Base-by-base conservation (phyloP, 2,329 filamentous ascomycete species). In the Phialocephala sp. region DNA sequence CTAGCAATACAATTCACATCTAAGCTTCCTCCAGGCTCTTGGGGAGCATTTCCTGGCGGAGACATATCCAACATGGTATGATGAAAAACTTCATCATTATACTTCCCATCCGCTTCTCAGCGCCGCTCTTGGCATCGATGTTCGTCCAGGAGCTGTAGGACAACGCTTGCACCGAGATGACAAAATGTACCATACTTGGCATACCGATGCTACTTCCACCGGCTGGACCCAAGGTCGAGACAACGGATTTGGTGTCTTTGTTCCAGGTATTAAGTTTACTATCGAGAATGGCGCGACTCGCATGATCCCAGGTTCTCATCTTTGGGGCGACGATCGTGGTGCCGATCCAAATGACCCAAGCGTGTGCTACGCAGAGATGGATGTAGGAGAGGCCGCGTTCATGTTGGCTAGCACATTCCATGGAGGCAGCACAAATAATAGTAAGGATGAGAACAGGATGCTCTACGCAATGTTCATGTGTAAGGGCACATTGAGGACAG, bases 381-480 rank as follows among this genome's bases (percentile, higher is more conserved):
- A 66, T 11, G 61, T 68, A 41, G 69, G 69, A 1, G 64, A 67
- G 47, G 69, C 66, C 3, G 62, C 65, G 6, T 69, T 68, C 62
- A 69, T 71, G 56, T 55, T 69, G 15, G 63, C 63, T 36, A 64
- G 63, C 27, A 66, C 61, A 18, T 71, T 67, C 39, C 69, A 71
- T 56, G 66, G 66, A 4, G 66, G 64, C 14, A 66, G 68, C 20
- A 63, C 64, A 11, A 70, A 70, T 20, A 59, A 43, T 27, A 66
- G 62, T 14, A 61, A 59, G 37, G 56, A 63, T 27, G 55, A 69
- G 20, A 66, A 64, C 35, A 55, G 68, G 36, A 37, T 69, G 59
- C 8, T 69, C 1, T 69, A 66, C 60, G 60, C 59, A 2, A 59
- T 67, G 41, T 69, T 67, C 36, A 69, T 67, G 63, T 67, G 58